Evolutionary conservation across 768 basidiomycete genomes (phyloP).

Genomic region (Roridomyces roridus): DNA sequence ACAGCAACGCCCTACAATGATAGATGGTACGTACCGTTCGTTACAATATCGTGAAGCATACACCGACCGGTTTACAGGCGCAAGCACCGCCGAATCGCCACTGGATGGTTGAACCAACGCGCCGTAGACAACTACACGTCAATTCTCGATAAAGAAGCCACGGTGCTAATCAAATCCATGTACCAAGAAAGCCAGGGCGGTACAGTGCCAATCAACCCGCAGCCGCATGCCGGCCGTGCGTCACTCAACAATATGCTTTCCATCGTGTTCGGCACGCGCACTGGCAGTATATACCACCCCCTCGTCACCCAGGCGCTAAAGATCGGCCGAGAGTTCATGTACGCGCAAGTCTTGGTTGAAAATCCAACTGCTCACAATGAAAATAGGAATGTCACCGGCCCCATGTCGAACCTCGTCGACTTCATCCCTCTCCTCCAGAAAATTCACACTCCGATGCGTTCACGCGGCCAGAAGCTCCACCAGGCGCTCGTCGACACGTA

Average conservation of each 20-base stretch:
- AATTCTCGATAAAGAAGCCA: not conserved
- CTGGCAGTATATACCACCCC: conserved; percentile 14
- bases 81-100: conserved; percentile 49
- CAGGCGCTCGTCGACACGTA: conserved; percentile 34
- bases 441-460: conserved; percentile 21
- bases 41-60: too few relatives aligned
- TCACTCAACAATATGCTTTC: too few relatives aligned
- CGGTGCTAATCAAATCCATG: conserved; percentile 5
- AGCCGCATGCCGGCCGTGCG: too few relatives aligned
- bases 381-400: conserved; percentile 16
- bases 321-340: conserved; percentile 29
- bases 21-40: conserved; percentile 36
- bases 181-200: conserved; percentile 17
- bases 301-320: conserved; percentile 21
- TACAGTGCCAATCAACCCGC: conserved; percentile 22
- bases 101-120: conserved; percentile 33
- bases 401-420: conserved; percentile 28
- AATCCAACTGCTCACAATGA: too few relatives aligned
- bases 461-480: conserved; percentile 25
- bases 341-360: too few relatives aligned
- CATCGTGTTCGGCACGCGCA: conserved; percentile 29
- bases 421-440: conserved; percentile 26
- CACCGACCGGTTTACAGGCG: conserved; percentile 34
- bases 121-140: not conserved
- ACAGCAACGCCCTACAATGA: conserved; percentile 52